Conservation (phyloP, 148 eudicot genomes). For the Linanthus parryae region DNA sequence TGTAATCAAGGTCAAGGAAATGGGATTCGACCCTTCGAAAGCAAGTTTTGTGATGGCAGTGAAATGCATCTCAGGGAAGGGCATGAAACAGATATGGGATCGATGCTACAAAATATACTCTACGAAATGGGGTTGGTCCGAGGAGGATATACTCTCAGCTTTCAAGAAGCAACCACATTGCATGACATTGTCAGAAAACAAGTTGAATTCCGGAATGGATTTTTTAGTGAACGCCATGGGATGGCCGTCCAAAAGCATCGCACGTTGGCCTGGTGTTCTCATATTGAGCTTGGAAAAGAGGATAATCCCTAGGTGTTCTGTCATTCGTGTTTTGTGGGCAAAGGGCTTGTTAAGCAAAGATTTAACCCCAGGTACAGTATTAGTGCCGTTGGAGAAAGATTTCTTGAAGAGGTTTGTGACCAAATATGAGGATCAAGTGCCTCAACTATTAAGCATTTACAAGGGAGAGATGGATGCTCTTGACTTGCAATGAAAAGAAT, state of each 20-base stretch:
- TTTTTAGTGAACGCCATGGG: slow-evolving; percentile 10
- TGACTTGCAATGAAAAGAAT: too few relatives aligned
- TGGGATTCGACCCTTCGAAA: background rate
- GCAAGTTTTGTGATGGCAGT: slow-evolving; percentile 10
- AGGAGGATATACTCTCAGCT: slow-evolving; percentile 13
- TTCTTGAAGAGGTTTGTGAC: too few relatives aligned
- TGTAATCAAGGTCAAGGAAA: background rate
- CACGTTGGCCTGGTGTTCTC: background rate
- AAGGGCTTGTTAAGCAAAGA: too few relatives aligned
- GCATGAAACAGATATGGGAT: slow-evolving; percentile 5
- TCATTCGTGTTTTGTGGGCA: too few relatives aligned
- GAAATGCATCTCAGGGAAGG: slow-evolving; percentile 1
- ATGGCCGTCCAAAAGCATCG: background rate
- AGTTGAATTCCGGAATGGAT: background rate
- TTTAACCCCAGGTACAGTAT: too few relatives aligned
- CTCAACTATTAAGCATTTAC: too few relatives aligned
- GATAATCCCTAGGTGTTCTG: too few relatives aligned
- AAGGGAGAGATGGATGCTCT: too few relatives aligned
- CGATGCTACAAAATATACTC: slow-evolving; percentile 7
- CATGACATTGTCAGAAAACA: slow-evolving; percentile 12
- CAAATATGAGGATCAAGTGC: too few relatives aligned
- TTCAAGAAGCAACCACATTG: slow-evolving; percentile 11
- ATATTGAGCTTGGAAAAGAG: slow-evolving; percentile 5
- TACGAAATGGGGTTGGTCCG: slow-evolving; percentile 19
- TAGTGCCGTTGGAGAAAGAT: too few relatives aligned